Evolutionary conservation across 2,329 filamentous ascomycete species (phyloP).

Genomic region (Orbilia quercus): DNA sequence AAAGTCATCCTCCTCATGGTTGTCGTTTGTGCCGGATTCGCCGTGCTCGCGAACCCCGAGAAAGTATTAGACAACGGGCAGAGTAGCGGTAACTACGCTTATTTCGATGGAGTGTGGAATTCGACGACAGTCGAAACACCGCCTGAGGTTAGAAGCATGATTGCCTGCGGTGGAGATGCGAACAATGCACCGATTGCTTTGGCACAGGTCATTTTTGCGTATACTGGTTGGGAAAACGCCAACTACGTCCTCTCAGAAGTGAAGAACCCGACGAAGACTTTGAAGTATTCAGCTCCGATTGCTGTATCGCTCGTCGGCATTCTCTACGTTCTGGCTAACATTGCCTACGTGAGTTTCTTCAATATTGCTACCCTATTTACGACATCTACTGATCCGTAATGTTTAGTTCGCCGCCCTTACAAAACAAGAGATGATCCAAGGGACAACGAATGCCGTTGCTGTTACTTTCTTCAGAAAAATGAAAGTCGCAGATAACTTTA

Average conservation of each 20-base stretch:
- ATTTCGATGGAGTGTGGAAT: conserved; percentile 52
- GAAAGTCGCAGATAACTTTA: conserved; percentile 67
- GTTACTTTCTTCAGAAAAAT: conserved; percentile 72
- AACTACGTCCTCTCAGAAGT: conserved; percentile 73
- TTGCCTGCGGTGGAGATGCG: conserved; percentile 43
- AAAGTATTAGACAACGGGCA: conserved; percentile 29
- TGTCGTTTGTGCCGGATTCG: conserved; percentile 62
- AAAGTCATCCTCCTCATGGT: conserved; percentile 62
- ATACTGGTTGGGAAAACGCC: conserved; percentile 74
- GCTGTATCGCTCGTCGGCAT: conserved; percentile 71
- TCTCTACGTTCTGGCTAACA: conserved; percentile 73
- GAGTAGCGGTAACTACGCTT: conserved; percentile 38
- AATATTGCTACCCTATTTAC: not conserved
- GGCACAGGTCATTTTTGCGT: conserved; percentile 71
- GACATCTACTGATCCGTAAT: not conserved
- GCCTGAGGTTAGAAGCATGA: conserved; percentile 29
- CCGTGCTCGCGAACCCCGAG: conserved; percentile 59
- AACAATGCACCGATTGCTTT: conserved; percentile 61
- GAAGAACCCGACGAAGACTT: conserved; percentile 69
- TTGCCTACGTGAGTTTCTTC: conserved; percentile 66
- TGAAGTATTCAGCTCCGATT: conserved; percentile 69
- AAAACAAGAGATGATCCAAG: conserved; percentile 70
- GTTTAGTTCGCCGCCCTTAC: conserved; percentile 70
- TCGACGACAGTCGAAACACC: conserved; percentile 49
- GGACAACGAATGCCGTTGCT: conserved; percentile 68